A percentile compares a stretch with the other conserved stretches of the same genome.
phyloP scores from a whole-genome alignment of 2,329 filamentous ascomycete genomes.

The Xylariales sp. region DNA sequence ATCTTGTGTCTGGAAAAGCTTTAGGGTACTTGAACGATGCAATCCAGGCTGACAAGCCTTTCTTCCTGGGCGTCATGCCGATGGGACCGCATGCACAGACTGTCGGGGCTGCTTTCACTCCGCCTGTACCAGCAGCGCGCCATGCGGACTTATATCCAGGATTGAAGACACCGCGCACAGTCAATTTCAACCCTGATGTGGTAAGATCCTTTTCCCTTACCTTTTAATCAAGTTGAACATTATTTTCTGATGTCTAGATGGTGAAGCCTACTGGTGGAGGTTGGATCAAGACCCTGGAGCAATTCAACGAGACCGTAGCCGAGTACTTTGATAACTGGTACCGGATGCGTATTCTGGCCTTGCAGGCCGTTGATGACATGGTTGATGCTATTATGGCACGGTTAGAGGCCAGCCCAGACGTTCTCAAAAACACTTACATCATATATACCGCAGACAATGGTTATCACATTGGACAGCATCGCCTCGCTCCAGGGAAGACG shows the following conservation, averaged over 20 bases:
- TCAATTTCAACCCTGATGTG: slow-evolving; percentile 52
- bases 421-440: slow-evolving; percentile 58
- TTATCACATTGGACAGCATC: slow-evolving; percentile 55
- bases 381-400: slow-evolving; percentile 38
- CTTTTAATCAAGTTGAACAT: too few species aligned
- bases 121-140: slow-evolving; percentile 54
- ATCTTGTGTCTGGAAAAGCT: slow-evolving; percentile 56
- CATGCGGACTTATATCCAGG: slow-evolving; percentile 60
- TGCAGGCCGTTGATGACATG: slow-evolving; percentile 52
- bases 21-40: slow-evolving; percentile 59
- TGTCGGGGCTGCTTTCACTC: slow-evolving; percentile 28
- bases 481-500: slow-evolving; percentile 52
- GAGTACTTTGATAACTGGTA: slow-evolving; percentile 51
- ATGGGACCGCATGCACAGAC: slow-evolving; percentile 62
- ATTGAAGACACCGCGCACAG: slow-evolving; percentile 54
- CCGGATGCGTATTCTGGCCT: slow-evolving; percentile 39
- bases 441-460: slow-evolving; percentile 57
- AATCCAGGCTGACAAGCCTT: slow-evolving; percentile 48
- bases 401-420: slow-evolving; percentile 40
- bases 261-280: neutral
- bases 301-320: slow-evolving; percentile 39
- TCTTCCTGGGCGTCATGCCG: slow-evolving; percentile 64
- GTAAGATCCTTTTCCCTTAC: too few species aligned
- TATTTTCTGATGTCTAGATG: too few species aligned
- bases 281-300: slow-evolving; percentile 29